Evolutionary conservation across 2,329 filamentous ascomycete species (phyloP), one percentile per base, ranked within the genome.

Genomic region (Polychaeton citri): DNA sequence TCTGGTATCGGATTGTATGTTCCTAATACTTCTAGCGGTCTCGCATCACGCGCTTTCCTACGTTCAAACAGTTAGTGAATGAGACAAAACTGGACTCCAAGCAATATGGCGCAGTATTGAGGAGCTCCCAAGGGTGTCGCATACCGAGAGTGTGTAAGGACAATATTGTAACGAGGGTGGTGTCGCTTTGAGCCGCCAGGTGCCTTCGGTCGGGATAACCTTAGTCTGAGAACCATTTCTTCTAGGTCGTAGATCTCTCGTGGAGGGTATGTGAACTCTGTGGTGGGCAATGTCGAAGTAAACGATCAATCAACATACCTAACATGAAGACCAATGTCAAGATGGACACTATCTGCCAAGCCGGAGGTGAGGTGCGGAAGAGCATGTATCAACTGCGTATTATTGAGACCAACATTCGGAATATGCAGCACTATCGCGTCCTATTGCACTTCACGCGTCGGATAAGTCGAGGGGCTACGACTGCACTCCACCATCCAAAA

Each of bases 131-230:
- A 24, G 24, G n/a, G 10, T 30, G 26, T 20, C 32, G 44, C 69
- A 46, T 72, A 92, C 83, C 87, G 79, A 32, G 87, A 87, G 54
- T 96, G 88, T 12, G 86, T 75, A 45, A 98, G 83, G 47, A 96
- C 85, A 45, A 98, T 95, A 66, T 98, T 98, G 72, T 94, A 98
- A 51, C 95, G 81, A 2, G 90, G 88, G n/a, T 74, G 60, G 58
- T 93, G 87, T 46, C 74, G 76, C 60, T 81, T 84, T 32, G 52
- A 49, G 34, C 53, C 53, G 35, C 43, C 43, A 19, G 52, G 52
- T n/a, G 49, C 50, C 57, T 87, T 86, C 60, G 96, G 94, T 60
- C 90, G 87, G 50, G 90, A 83, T 50, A 98, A 77, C 40, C 90
- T 81, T 60, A 98, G 90, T 60, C 82, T 82, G 53, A 98, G 72